phyloP scores from a whole-genome alignment of 163 green algal genomes.

The Scenedesmus sp. region DNA sequence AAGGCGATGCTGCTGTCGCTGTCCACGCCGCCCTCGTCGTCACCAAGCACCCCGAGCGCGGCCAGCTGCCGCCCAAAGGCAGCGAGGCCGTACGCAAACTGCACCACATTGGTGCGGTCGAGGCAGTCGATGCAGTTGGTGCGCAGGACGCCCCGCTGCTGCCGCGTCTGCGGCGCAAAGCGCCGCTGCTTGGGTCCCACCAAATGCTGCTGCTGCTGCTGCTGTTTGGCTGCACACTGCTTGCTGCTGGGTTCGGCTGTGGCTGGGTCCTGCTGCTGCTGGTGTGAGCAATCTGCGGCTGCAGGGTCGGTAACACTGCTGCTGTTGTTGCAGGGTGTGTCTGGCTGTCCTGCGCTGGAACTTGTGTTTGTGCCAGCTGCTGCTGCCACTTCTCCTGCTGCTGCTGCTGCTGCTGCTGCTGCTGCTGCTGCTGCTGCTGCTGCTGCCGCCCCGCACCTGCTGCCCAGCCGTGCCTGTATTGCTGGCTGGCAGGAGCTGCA shows the following conservation, averaged over 20 bases:
- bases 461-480: background rate
- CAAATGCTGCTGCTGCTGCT: conserved; percentile 15
- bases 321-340: background rate
- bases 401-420: conserved; percentile 5
- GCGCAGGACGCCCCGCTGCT: conserved; percentile 85
- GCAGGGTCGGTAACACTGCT: background rate
- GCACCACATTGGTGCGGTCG: conserved; percentile 97
- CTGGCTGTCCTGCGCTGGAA: background rate
- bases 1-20: conserved; percentile 73
- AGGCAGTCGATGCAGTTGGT: conserved; percentile 99
- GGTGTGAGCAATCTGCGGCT: background rate
- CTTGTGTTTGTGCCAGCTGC: background rate
- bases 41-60: conserved; percentile 76
- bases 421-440: background rate
- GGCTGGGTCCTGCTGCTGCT: background rate
- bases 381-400: background rate
- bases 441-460: background rate
- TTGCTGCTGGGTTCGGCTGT: background rate
- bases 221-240: background rate
- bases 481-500: conserved; percentile 38
- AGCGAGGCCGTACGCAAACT: conserved; percentile 91
- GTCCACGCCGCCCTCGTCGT: background rate
- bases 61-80: conserved; percentile 92
- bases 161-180: conserved; percentile 23
- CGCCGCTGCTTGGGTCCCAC: background rate